Percentiles rank a stretch among this genome's conserved stretches.
phyloP scores from a whole-genome alignment of 176 grass and related monocot genomes.

The Chrysopogon serrulatus region DNA sequence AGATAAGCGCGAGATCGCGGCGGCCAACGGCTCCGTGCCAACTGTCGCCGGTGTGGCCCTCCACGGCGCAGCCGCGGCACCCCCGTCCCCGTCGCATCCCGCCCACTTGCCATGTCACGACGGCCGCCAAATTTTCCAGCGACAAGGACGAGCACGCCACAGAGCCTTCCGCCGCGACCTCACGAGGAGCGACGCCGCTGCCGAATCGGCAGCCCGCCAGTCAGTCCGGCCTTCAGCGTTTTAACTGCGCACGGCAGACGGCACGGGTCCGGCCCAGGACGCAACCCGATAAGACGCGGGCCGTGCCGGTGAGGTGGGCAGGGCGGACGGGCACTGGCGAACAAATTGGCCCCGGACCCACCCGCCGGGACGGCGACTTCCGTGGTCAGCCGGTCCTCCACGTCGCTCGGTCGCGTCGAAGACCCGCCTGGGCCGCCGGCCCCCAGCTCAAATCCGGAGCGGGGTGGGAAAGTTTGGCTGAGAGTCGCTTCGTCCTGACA shows the following conservation, averaged over 20 bases:
- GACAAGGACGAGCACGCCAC: conserved; percentile 8
- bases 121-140: not conserved
- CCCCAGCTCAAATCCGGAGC: conserved; percentile 23
- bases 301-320: not conserved
- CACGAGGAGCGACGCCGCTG: not conserved
- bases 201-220: no score
- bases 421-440: not conserved
- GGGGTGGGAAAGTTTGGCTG: conserved; percentile 20
- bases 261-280: not conserved
- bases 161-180: not conserved
- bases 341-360: conserved; percentile 17
- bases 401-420: conserved; percentile 16
- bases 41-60: not conserved
- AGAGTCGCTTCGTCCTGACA: not conserved
- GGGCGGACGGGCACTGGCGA: not conserved
- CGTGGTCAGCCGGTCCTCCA: conserved; percentile 35
- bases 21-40: conserved; percentile 22
- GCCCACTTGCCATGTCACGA: conserved; percentile 3
- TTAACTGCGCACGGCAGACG: not conserved
- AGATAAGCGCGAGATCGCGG: conserved; percentile 34
- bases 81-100: conserved; percentile 26
- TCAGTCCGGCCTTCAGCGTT: not conserved
- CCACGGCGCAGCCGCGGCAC: not conserved
- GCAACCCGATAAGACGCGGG: conserved; percentile 13
- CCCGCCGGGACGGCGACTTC: conserved; percentile 28